Evolutionary conservation across 306 rosid species (phyloP), one percentile per base, ranked within the genome.

Genomic region (Trichosanthes truncata): DNA sequence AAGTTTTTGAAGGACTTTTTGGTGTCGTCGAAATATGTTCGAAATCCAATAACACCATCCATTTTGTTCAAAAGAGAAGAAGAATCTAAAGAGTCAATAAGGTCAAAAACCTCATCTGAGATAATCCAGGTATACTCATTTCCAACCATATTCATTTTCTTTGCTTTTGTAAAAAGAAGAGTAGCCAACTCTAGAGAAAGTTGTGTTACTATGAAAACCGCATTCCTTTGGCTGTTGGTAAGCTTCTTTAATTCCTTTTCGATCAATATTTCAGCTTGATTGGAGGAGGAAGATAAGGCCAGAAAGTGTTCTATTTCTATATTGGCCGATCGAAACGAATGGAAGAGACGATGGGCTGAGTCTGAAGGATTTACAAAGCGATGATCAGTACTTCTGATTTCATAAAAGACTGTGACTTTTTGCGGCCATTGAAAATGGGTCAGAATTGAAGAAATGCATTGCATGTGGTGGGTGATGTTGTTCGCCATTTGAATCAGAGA

Each of bases 21-120:
- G 18, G 48, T 77, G 63, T 84, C 87, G 12, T 45, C 43, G 48
- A 88, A 84, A 36, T 76, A 80, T 21, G 87, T 85, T 82, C 81
- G 83, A 46, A 90, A 76, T 29, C 94, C 94, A 77, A 90, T n/a
- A 5, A 92, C 82, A 33, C 91, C 91, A 82, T 87, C 89, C 97
- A 92, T 88, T 76, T 80, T 80, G 25, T 8, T 18, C 49, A 33
- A 87, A 43, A 55, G 33, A 29, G 33, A 29, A 29, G 33, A 87
- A 3, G 87, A 67, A n/a, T 90, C 86, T 55, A 83, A 83, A 4
- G 90, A 84, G 78, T 86, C 87, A 17, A 92, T 84, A 52, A 82
- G 82, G 63, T 85, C 74, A 29, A 87, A 84, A 60, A 90, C 78
- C 53, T 84, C 87, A 75, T 87, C 87, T 4, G 87, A 82, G 26